Evolutionary conservation across 2,329 filamentous ascomycete genomes (phyloP).

Genomic region (Ceratocystis harringtonii): DNA sequence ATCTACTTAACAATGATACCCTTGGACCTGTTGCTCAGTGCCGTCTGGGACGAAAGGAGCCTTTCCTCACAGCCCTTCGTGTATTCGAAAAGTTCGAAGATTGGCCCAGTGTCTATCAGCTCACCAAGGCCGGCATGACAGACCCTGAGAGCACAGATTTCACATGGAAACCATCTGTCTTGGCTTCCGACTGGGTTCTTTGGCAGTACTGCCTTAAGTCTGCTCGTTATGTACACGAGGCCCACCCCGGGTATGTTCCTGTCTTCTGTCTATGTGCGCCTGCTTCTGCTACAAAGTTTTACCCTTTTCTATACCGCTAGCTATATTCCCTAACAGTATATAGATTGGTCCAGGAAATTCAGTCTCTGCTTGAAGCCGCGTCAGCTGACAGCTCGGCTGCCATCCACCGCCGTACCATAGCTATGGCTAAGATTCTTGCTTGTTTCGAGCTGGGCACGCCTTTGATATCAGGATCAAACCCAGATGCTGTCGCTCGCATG

Average conservation of each 20-base stretch:
- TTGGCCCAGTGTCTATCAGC: conserved; percentile 30
- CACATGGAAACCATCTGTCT: conserved; percentile 26
- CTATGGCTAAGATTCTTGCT: conserved; percentile 27
- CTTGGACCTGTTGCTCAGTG: conserved; percentile 33
- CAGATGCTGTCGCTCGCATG: conserved; percentile 9
- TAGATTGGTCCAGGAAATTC: conserved; percentile 22
- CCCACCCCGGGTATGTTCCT: conserved; percentile 13
- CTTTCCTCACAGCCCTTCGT: conserved; percentile 29
- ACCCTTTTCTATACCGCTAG: too few relatives aligned
- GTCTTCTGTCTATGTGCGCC: too few relatives aligned
- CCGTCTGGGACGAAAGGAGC: conserved; percentile 32
- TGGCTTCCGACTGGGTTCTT: conserved; percentile 31
- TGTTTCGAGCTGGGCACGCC: conserved; percentile 24
- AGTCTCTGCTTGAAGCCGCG: conserved; percentile 23
- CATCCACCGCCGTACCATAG: conserved; percentile 29
- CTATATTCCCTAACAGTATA: background rate
- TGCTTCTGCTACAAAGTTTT: too few relatives aligned
- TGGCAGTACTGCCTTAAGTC: conserved; percentile 26
- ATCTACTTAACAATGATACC: conserved; percentile 26
- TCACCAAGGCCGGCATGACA: conserved; percentile 32
- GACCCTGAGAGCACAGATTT: conserved; percentile 25
- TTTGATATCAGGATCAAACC: background rate
- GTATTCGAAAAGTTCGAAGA: conserved; percentile 27
- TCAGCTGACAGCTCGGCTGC: conserved; percentile 23
- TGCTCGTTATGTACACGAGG: conserved; percentile 18